Evolutionary conservation across 371 early-diverging fungal species (phyloP).

Genomic region (Mucor velutinosus): DNA sequence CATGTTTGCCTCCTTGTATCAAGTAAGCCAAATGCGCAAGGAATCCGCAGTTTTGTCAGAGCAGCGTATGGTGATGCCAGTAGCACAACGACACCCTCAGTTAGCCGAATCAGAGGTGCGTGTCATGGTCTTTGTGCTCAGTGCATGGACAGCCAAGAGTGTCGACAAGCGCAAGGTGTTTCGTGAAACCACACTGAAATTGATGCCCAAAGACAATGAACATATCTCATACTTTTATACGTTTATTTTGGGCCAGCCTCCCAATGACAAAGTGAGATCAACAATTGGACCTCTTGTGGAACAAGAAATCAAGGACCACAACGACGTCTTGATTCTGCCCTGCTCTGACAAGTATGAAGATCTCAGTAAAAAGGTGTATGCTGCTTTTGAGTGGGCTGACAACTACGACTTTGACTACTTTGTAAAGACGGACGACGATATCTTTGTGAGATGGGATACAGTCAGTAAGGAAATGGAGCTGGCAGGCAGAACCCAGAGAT

Average conservation of each 20-base stretch:
- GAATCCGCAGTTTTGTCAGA: conserved; percentile 21
- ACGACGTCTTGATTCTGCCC: conserved; percentile 51
- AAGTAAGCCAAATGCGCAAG: conserved; percentile 37
- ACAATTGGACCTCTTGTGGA: conserved; percentile 40
- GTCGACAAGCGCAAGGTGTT: conserved; percentile 51
- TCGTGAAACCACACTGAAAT: conserved; percentile 57
- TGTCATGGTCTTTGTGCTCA: conserved; percentile 57
- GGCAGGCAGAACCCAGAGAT: conserved; percentile 54
- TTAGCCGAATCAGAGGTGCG: conserved; percentile 35
- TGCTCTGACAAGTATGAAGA: conserved; percentile 54
- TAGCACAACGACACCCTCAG: conserved; percentile 24
- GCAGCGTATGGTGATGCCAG: conserved; percentile 24
- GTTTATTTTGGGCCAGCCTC: conserved; percentile 59
- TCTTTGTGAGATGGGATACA: conserved; percentile 68
- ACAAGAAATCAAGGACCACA: conserved; percentile 40
- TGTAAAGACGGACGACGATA: conserved; percentile 69
- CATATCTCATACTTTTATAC: conserved; percentile 52
- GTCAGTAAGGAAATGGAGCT: conserved; percentile 54
- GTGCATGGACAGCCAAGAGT: conserved; percentile 61
- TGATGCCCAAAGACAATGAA: conserved; percentile 51
- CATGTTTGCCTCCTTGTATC: conserved; percentile 45
- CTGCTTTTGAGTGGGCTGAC: conserved; percentile 58
- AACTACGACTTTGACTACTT: conserved; percentile 61
- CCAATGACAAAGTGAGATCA: conserved; percentile 29
- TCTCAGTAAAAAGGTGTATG: conserved; percentile 56